Conservation (phyloP, 2,329 filamentous ascomycete species). For the Grosmannia penicillata region DNA sequence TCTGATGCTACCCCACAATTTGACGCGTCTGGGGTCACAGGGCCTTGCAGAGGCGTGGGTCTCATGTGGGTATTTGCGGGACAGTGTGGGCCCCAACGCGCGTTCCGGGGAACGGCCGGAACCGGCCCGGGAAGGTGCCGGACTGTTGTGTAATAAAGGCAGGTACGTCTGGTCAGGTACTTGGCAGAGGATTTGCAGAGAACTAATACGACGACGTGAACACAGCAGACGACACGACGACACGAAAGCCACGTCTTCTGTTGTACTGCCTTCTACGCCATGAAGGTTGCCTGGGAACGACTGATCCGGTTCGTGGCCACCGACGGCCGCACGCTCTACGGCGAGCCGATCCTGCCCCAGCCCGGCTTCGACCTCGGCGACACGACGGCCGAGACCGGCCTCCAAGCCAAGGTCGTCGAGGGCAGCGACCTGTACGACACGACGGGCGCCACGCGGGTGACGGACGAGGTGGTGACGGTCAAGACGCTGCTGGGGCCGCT, state of each 20-base stretch:
- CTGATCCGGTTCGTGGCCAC: conserved; percentile 38
- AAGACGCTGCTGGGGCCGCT: conserved; percentile 38
- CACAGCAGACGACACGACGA: no score
- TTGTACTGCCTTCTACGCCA: conserved; percentile 6
- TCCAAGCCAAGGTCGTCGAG: conserved; percentile 36
- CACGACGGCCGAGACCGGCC: conserved; percentile 27
- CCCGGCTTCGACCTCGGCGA: conserved; percentile 32
- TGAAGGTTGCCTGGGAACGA: conserved; percentile 29
- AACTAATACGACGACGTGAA: no score
- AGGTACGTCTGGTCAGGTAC: no score
- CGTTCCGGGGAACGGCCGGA: neutral
- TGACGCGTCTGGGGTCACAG: neutral
- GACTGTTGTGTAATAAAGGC: neutral
- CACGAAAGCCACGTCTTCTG: no score
- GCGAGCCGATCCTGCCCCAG: conserved; percentile 33
- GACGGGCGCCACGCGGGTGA: conserved; percentile 29
- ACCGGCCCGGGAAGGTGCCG: neutral
- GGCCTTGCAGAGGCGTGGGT: neutral
- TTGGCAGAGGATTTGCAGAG: no score
- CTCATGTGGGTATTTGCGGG: neutral
- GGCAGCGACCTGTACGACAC: conserved; percentile 34
- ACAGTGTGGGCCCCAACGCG: neutral
- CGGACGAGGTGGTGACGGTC: conserved; percentile 37
- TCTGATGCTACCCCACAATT: neutral
- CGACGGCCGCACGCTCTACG: conserved; percentile 32